Percentiles rank a stretch among this genome's conserved stretches.
phyloP scores from a whole-genome alignment of 2,329 filamentous ascomycete species.

The Aspergillus ibericus region DNA sequence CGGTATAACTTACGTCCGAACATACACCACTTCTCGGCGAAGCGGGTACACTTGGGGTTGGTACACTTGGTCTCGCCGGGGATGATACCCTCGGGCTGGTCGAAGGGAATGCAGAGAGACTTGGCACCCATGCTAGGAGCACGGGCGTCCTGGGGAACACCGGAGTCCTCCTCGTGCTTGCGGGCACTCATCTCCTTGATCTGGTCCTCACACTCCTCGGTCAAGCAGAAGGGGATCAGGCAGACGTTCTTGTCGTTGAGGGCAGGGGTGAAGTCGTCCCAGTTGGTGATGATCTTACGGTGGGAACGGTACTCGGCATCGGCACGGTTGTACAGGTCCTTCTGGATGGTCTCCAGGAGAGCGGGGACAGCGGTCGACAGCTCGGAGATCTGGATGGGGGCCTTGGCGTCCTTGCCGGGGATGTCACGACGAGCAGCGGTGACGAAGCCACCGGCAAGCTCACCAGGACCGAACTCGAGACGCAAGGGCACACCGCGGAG shows the following conservation, averaged over 20 bases:
- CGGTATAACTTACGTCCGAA: conserved; percentile 67
- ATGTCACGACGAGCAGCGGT: conserved; percentile 85
- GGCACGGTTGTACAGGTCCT: conserved; percentile 75
- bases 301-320: conserved; percentile 76
- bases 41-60: conserved; percentile 76
- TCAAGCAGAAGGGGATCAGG: conserved; percentile 86
- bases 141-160: conserved; percentile 71
- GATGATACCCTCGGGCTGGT: conserved; percentile 78
- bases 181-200: conserved; percentile 91
- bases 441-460: conserved; percentile 80
- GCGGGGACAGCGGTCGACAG: conserved; percentile 71
- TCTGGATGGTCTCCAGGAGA: conserved; percentile 86
- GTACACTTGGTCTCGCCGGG: conserved; percentile 85
- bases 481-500: conserved; percentile 92
- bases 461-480: conserved; percentile 94
- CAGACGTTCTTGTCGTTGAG: conserved; percentile 92
- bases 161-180: conserved; percentile 59
- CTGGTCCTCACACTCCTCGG: conserved; percentile 82
- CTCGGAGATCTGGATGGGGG: conserved; percentile 72
- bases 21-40: conserved; percentile 86
- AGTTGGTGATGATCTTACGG: conserved; percentile 76
- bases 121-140: conserved; percentile 76
- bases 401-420: conserved; percentile 65
- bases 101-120: conserved; percentile 75
- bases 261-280: conserved; percentile 87